Base-by-base conservation (phyloP, 345 rosid species). In the Cardamine occulta region DNA sequence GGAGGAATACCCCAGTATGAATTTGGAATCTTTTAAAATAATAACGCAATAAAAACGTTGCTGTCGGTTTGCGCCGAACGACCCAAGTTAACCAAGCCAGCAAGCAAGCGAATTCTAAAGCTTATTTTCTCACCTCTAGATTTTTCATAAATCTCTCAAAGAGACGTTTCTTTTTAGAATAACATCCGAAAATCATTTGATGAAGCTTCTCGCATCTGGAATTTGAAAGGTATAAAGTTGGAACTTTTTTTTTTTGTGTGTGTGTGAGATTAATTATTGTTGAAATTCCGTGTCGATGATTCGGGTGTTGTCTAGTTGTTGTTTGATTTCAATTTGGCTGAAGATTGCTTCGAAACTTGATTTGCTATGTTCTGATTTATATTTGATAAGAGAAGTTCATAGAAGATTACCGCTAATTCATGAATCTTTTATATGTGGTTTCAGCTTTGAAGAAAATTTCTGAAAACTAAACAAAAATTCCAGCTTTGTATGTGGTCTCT, bases 1-100 rank as follows among this genome's bases (percentile, higher is more conserved):
- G 57, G 3, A 47, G 9, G 49, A 47, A 47, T 10, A 42, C 21
- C 34, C 67, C 51, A 42, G 7, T 39, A 24, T 1, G 29, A 69
- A 23, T 8, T 32, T 19, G 66, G 74, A 57, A 58, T 32, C 5
- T 34, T 47, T 29, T 1, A 34, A 60, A 60, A 61, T 14, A 60
- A 15, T 71, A 35, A 59, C 31, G 11, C 60, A 37, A 75, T 4
- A 67, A 68, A 75, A 75, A 68, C 74, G 74, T 69, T 76, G 70
- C 15, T 69, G 80, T 76, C 75, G 42, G 24, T 54, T 13, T 53
- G 63, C 63, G 31, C 63, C 65, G 23, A 76, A 24, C 66, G 66
- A 62, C 29, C 4, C 4, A 23, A 69, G 32, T 69, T 44, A 54
- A 35, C 75, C 59, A 69, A 76, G 75, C 14, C 42, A 60, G 35